These are phyloP conservation scores for Rusavskia elegans DNA, from an alignment of 495 filamentous ascomycete species.

Conservation along the genomic window DNA sequence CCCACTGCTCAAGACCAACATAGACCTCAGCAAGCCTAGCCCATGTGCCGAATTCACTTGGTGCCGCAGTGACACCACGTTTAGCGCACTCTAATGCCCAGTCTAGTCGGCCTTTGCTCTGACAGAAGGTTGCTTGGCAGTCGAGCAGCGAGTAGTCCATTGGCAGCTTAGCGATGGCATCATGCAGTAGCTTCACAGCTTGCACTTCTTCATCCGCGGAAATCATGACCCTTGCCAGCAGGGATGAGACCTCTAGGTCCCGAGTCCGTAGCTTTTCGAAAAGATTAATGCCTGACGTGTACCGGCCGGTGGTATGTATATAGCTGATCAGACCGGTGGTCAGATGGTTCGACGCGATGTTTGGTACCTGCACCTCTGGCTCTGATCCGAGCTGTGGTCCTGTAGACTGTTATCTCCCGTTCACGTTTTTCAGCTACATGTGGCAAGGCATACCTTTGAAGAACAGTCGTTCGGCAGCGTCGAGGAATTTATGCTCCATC, in stretches of 20 bases:
- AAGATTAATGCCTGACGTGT: conserved; percentile 90
- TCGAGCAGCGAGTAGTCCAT: conserved; percentile 95
- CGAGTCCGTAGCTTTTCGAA: conserved; percentile 88
- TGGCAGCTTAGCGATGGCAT: conserved; percentile 74
- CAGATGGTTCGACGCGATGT: conserved; percentile 91
- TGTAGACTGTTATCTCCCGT: conserved; percentile 22
- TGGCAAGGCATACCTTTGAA: conserved; percentile 48
- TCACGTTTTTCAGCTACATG: neutral
- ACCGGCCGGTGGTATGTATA: conserved; percentile 88
- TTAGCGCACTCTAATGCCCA: conserved; percentile 90
- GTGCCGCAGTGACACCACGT: conserved; percentile 81
- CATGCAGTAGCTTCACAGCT: conserved; percentile 73
- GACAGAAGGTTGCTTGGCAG: conserved; percentile 83
- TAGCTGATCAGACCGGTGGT: conserved; percentile 87
- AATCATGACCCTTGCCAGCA: conserved; percentile 76
- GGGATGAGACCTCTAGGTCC: conserved; percentile 84
- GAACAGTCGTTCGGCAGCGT: conserved; percentile 87
- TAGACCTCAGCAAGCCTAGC: conserved; percentile 87
- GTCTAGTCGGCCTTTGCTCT: conserved; percentile 67
- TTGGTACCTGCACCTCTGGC: conserved; percentile 92
- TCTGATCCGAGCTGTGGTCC: conserved; percentile 94
- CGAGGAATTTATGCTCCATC: conserved; percentile 89
- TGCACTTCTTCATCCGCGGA: conserved; percentile 93
- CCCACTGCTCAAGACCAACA: conserved; percentile 83
- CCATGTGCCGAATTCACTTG: conserved; percentile 96